A percentile compares a stretch with the other conserved stretches of the same genome.
These are phyloP conservation scores for Pythium dissotocum DNA, from an alignment of 352 stramenopile species.

Conservation along the genomic window DNA sequence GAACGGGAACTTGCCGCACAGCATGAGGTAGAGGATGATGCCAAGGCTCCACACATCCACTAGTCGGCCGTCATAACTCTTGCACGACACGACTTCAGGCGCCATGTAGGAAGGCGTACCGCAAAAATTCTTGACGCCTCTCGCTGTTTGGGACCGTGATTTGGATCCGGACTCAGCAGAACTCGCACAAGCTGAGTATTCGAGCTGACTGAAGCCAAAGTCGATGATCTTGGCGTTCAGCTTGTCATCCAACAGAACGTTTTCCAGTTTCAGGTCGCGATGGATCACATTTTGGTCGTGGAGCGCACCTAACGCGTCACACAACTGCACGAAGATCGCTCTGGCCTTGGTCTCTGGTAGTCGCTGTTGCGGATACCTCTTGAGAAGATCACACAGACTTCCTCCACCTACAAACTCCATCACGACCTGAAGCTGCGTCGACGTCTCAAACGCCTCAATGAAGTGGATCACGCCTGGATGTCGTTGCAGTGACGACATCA, in stretches of 20 bases:
- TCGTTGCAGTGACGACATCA: slow-evolving; percentile 40
- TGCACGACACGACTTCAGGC: slow-evolving; percentile 60
- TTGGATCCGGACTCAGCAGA: not conserved
- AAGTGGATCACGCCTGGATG: slow-evolving; percentile 55
- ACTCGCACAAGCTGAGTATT: slow-evolving; percentile 13
- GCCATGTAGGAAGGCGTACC: slow-evolving; percentile 82
- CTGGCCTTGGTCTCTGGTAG: slow-evolving; percentile 39
- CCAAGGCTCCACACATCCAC: slow-evolving; percentile 63
- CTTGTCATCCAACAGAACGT: slow-evolving; percentile 53
- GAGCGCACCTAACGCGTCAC: slow-evolving; percentile 38
- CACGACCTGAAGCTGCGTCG: slow-evolving; percentile 56
- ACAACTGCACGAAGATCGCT: slow-evolving; percentile 46
- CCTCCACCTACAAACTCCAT: slow-evolving; percentile 48
- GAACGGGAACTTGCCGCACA: slow-evolving; percentile 74
- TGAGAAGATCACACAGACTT: slow-evolving; percentile 49
- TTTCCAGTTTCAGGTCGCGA: slow-evolving; percentile 79
- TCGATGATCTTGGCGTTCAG: slow-evolving; percentile 52
- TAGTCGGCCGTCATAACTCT: slow-evolving; percentile 52
- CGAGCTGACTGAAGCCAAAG: slow-evolving; percentile 70
- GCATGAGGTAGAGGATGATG: slow-evolving; percentile 51
- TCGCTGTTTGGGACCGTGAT: slow-evolving; percentile 1
- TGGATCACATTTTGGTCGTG: slow-evolving; percentile 64
- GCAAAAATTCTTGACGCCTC: slow-evolving; percentile 71
- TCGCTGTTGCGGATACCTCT: slow-evolving; percentile 30
- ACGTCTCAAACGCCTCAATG: slow-evolving; percentile 60